phyloP scores from a whole-genome alignment of 2,329 filamentous ascomycete species.

The Hymenoscyphus albidus region DNA sequence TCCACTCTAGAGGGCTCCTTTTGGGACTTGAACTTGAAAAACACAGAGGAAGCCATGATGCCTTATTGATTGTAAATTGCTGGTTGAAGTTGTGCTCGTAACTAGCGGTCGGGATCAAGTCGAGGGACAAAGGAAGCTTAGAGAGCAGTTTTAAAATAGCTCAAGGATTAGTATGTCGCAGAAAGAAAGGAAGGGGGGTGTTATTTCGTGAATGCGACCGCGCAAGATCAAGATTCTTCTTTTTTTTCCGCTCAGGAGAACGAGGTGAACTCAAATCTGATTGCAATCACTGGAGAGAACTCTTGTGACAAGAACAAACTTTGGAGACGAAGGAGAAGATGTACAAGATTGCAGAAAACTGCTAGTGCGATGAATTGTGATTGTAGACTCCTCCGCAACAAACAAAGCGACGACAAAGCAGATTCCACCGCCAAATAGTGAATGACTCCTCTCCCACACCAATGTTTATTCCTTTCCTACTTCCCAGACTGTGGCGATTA shows the following conservation, averaged over 20 bases:
- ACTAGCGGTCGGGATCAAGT: constrained; percentile 15
- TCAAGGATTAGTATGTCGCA: constrained; percentile 27
- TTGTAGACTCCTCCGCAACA: constrained; percentile 29
- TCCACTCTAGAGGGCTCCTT: constrained; percentile 92
- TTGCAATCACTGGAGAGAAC: constrained; percentile 36
- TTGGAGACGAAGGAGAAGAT: constrained; percentile 33
- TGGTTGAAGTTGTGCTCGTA: constrained; percentile 11
- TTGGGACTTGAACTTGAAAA: constrained; percentile 99
- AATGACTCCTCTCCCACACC: constrained; percentile 15
- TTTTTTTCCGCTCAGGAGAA: constrained; percentile 36
- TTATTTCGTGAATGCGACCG: constrained; percentile 32
- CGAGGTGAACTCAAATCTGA: constrained; percentile 38
- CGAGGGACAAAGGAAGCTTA: constrained; percentile 19
- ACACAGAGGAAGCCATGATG: constrained; percentile 68
- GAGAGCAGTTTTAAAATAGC: constrained; percentile 24
- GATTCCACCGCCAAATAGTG: constrained; percentile 19
- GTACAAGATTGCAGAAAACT: constrained; percentile 36
- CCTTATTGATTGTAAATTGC: constrained; percentile 12
- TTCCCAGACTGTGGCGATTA: constrained; percentile 10
- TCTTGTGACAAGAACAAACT: constrained; percentile 32
- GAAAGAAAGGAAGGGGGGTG: constrained; percentile 23
- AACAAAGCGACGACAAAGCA: constrained; percentile 27
- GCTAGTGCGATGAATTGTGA: constrained; percentile 26
- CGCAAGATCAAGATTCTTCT: constrained; percentile 35
- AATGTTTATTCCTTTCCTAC: constrained; percentile 15